Percentiles rank a stretch among this genome's conserved stretches.
phyloP scores from a whole-genome alignment of 208 protist species.

The Crithidia mellificae region DNA sequence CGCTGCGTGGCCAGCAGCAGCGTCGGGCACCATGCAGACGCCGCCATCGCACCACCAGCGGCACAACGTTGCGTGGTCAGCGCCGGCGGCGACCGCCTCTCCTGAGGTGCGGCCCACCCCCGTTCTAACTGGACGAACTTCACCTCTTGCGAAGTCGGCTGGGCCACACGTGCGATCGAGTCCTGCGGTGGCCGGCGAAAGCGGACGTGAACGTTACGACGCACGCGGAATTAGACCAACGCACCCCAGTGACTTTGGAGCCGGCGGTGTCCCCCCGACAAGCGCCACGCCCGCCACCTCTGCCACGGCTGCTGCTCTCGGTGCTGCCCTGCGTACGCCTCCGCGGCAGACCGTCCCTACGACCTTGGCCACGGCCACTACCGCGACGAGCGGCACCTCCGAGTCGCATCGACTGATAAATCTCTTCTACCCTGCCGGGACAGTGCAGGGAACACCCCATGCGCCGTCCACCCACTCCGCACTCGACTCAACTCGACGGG shows the following conservation, averaged over 20 bases:
- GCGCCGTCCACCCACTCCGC: no score
- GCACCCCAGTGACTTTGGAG: background rate
- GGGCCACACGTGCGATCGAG: no score
- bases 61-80: background rate
- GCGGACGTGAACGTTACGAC: background rate
- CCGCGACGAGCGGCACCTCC: no score
- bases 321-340: constrained; percentile 12
- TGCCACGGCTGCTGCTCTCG: constrained; percentile 2
- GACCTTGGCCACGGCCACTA: no score
- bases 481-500: no score
- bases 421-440: background rate
- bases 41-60: background rate
- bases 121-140: background rate
- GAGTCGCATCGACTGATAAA: background rate
- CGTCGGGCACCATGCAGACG: background rate
- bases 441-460: no score
- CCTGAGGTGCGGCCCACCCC: background rate
- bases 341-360: constrained; percentile 11
- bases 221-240: background rate
- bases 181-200: background rate
- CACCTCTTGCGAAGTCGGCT: background rate
- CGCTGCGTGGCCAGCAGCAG: background rate
- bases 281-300: background rate
- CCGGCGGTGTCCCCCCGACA: background rate
- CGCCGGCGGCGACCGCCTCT: background rate